Percentiles rank a stretch among this genome's conserved stretches.
Conservation (phyloP, 2,329 filamentous ascomycete genomes). For the Graphilbum sp. region DNA sequence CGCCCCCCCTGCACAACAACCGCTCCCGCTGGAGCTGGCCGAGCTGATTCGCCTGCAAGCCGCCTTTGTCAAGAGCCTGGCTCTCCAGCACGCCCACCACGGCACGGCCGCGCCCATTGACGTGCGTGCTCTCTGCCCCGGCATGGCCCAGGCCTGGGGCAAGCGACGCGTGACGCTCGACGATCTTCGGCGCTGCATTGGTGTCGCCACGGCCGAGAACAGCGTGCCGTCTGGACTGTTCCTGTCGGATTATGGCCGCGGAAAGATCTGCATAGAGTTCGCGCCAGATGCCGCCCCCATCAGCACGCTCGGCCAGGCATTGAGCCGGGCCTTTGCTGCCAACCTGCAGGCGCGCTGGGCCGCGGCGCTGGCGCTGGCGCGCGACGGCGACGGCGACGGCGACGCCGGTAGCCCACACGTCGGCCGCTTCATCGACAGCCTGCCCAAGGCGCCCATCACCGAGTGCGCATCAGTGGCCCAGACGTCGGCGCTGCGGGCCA, state of each 20-base stretch:
- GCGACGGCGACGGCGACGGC: slow-evolving; percentile 11
- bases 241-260: slow-evolving; percentile 25
- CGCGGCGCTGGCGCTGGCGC: slow-evolving; percentile 10
- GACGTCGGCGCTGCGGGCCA: slow-evolving; percentile 40
- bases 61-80: slow-evolving; percentile 51
- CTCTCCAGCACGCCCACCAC: slow-evolving; percentile 54
- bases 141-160: slow-evolving; percentile 54
- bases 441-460: slow-evolving; percentile 39
- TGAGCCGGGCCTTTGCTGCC: slow-evolving; percentile 37
- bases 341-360: slow-evolving; percentile 32
- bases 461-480: slow-evolving; percentile 33
- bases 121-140: slow-evolving; percentile 39
- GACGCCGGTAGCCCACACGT: slow-evolving; percentile 12
- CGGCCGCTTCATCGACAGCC: slow-evolving; percentile 33
- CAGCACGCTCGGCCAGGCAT: slow-evolving; percentile 22
- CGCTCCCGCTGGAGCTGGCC: slow-evolving; percentile 29
- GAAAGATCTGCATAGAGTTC: slow-evolving; percentile 39
- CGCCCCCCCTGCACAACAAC: neutral
- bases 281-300: slow-evolving; percentile 25
- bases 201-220: slow-evolving; percentile 15
- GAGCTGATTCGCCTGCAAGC: slow-evolving; percentile 48
- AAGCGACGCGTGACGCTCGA: slow-evolving; percentile 49
- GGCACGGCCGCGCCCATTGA: slow-evolving; percentile 46
- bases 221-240: too few relatives aligned
- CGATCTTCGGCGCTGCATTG: slow-evolving; percentile 51